phyloP scores from a whole-genome alignment of 345 rosid species.

The Sonneratia alba region DNA sequence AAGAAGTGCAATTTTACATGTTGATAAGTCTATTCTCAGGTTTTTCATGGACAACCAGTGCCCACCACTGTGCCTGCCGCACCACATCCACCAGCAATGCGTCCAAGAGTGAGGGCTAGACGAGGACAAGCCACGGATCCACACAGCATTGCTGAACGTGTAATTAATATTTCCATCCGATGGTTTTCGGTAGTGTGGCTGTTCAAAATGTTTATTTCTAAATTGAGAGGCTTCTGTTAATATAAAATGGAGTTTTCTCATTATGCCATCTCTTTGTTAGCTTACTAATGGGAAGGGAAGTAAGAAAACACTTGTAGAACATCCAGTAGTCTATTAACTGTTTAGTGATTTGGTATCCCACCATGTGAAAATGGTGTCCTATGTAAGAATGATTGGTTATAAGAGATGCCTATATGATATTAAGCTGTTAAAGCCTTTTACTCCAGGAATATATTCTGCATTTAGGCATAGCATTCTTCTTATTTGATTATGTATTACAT shows the following conservation, averaged over 20 bases:
- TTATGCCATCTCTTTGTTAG: not conserved
- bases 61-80: conserved; percentile 54
- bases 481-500: conserved; percentile 11
- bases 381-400: not conserved
- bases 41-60: conserved; percentile 85
- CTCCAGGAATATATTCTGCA: not conserved
- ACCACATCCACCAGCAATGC: conserved; percentile 90
- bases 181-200: not conserved
- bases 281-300: not conserved
- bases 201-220: not conserved
- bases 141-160: conserved; percentile 98
- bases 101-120: conserved; percentile 95
- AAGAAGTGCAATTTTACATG: not conserved
- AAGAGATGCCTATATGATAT: not conserved
- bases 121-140: conserved; percentile 99
- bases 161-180: conserved; percentile 17
- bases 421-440: not conserved
- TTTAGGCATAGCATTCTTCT: not conserved
- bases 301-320: not conserved
- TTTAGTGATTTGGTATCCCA: not conserved
- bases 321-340: not conserved
- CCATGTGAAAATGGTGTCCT: not conserved
- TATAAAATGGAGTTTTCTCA: no score
- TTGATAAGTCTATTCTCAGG: conserved; percentile 32
- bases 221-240: not conserved